Evolutionary conservation across 1,284 basidiomycete genomes (phyloP).

Genomic region (Mycena sp.): DNA sequence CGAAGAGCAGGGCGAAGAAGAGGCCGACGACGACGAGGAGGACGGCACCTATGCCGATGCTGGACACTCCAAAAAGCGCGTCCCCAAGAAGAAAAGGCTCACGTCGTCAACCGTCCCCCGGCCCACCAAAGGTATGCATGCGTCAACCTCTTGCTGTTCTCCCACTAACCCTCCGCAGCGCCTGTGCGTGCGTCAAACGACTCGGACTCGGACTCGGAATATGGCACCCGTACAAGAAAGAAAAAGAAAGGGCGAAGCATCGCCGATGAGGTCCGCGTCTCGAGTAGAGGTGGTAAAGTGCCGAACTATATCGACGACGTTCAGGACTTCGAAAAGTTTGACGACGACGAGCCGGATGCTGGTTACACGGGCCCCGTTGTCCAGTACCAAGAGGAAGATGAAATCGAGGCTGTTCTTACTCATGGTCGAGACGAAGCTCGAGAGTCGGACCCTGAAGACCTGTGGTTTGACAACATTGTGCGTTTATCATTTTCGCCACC

Average conservation of each 20-base stretch:
- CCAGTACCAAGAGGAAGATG: slow-evolving; percentile 79
- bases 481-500: slow-evolving; percentile 51
- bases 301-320: slow-evolving; percentile 89
- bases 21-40: slow-evolving; percentile 66
- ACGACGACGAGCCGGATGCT: slow-evolving; percentile 64
- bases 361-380: slow-evolving; percentile 60
- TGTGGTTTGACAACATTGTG: slow-evolving; percentile 89
- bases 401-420: slow-evolving; percentile 88
- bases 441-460: slow-evolving; percentile 78
- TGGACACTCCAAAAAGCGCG: slow-evolving; percentile 71
- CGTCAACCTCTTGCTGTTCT: slow-evolving; percentile 15
- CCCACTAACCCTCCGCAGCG: slow-evolving; percentile 45
- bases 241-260: slow-evolving; percentile 68
- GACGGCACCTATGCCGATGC: slow-evolving; percentile 80
- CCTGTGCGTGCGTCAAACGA: slow-evolving; percentile 58
- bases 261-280: slow-evolving; percentile 79
- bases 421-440: slow-evolving; percentile 86
- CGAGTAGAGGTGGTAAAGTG: slow-evolving; percentile 82
- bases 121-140: slow-evolving; percentile 65
- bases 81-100: slow-evolving; percentile 66
- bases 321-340: slow-evolving; percentile 83
- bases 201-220: slow-evolving; percentile 90
- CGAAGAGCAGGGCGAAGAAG: slow-evolving; percentile 66
- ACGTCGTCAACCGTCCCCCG: slow-evolving; percentile 56
- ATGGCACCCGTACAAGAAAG: slow-evolving; percentile 88